Evolutionary conservation across 345 rosid genomes (phyloP).

Genomic region (Salix purpurea): DNA sequence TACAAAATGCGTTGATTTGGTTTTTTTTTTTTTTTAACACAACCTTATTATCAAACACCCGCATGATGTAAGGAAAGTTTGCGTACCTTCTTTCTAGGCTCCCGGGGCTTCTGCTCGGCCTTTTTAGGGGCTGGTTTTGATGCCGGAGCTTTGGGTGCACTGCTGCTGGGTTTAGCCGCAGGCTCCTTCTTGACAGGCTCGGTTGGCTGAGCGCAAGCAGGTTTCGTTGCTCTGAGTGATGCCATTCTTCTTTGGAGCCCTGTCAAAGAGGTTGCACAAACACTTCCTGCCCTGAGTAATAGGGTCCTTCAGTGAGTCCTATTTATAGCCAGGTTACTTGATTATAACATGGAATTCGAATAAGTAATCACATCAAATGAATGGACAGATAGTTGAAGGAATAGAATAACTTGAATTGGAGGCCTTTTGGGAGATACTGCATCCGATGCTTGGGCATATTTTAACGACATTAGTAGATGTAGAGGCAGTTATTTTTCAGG

Average conservation of each 20-base stretch:
- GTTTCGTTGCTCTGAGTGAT: constrained; percentile 50
- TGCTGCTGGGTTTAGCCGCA: background rate
- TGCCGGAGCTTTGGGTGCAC: constrained; percentile 30
- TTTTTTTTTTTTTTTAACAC: background rate
- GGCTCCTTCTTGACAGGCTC: constrained; percentile 40
- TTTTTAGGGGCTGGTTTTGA: constrained; percentile 14
- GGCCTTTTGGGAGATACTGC: constrained; percentile 14
- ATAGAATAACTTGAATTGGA: constrained; percentile 22
- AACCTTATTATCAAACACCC: background rate
- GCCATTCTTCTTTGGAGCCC: constrained; percentile 31
- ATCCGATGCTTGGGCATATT: constrained; percentile 34
- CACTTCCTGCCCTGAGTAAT: constrained; percentile 1
- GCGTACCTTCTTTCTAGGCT: constrained; percentile 22
- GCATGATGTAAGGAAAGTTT: no score
- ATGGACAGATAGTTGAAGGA: constrained; percentile 8
- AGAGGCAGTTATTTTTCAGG: background rate
- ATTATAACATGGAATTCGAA: constrained; percentile 13
- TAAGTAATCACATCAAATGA: constrained; percentile 11
- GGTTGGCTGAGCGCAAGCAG: constrained; percentile 26
- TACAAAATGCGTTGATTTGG: background rate
- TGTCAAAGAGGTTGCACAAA: background rate
- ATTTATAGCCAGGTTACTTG: background rate
- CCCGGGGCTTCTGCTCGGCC: constrained; percentile 20
- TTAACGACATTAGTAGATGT: constrained; percentile 14
- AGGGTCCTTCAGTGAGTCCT: background rate